phyloP scores from a whole-genome alignment of 2,329 filamentous ascomycete genomes.

The Cadophora gregata region DNA sequence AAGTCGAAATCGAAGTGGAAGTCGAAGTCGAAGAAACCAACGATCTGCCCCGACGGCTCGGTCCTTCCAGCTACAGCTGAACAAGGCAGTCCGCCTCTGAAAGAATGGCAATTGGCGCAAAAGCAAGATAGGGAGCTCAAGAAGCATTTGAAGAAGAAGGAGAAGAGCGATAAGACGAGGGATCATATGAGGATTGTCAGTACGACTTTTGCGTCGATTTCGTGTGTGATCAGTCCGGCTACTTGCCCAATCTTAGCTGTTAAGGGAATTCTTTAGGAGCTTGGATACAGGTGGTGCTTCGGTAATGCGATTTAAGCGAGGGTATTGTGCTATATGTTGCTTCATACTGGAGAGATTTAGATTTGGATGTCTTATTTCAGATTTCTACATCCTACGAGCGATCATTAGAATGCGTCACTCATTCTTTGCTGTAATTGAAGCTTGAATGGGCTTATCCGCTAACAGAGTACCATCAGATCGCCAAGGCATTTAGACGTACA shows the following conservation, averaged over 20 bases:
- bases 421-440: no score
- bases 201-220: neutral
- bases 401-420: no score
- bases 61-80: neutral
- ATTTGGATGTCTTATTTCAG: no score
- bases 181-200: slow-evolving; percentile 4
- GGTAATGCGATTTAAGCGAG: neutral
- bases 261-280: neutral
- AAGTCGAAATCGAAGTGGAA: neutral
- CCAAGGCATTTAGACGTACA: no score
- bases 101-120: neutral
- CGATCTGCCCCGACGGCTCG: neutral
- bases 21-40: neutral
- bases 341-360: no score
- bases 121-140: neutral
- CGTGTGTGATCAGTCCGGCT: neutral
- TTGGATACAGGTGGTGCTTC: neutral
- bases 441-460: no score
- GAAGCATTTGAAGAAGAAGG: slow-evolving; percentile 1
- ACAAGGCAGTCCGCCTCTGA: neutral
- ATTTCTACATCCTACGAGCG: no score
- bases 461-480: no score
- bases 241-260: neutral
- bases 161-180: slow-evolving; percentile 6
- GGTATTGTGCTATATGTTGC: no score